Percentiles rank a stretch among this genome's conserved stretches.
Evolutionary conservation across 768 basidiomycete species (phyloP).

Genomic region (Suillus placidus): DNA sequence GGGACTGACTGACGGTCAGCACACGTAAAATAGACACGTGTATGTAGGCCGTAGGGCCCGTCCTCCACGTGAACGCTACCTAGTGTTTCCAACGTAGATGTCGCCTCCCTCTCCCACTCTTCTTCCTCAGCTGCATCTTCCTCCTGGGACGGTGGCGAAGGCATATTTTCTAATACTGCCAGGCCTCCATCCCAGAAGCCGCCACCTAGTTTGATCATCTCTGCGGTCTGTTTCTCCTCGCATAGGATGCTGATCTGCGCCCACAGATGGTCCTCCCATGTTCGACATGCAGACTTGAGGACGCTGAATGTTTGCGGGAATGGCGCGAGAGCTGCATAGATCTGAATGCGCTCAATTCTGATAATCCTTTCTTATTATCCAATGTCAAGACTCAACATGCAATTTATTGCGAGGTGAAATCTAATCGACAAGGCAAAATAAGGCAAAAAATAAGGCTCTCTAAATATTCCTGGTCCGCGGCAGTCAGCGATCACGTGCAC

Average conservation of each 20-base stretch:
- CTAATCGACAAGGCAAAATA: no score
- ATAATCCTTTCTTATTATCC: no score
- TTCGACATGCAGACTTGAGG: slow-evolving; percentile 73
- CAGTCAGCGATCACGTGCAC: no score
- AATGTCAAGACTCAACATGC: no score
- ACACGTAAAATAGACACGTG: slow-evolving; percentile 5
- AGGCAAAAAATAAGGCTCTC: no score
- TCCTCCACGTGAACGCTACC: slow-evolving; percentile 61
- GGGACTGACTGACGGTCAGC: slow-evolving; percentile 41
- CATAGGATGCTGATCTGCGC: slow-evolving; percentile 80
- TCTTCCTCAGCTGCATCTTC: slow-evolving; percentile 46
- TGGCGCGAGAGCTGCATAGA: slow-evolving; percentile 81
- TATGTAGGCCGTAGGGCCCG: slow-evolving; percentile 51
- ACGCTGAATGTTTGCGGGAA: slow-evolving; percentile 64
- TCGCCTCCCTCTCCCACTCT: slow-evolving; percentile 70
- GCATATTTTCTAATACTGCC: slow-evolving; percentile 43
- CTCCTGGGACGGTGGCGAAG: slow-evolving; percentile 32
- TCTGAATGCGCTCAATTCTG: slow-evolving; percentile 47
- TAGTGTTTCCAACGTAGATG: slow-evolving; percentile 56
- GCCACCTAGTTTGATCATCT: slow-evolving; percentile 63
- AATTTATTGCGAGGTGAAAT: no score
- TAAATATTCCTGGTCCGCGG: no score
- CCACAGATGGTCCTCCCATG: slow-evolving; percentile 98
- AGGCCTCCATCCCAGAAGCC: slow-evolving; percentile 76
- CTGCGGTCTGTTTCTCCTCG: slow-evolving; percentile 75